Percentiles rank a stretch among this genome's conserved stretches.
These are phyloP conservation scores for Volvox africanus DNA, from an alignment of 139 green algal genomes.

Conservation along the genomic window DNA sequence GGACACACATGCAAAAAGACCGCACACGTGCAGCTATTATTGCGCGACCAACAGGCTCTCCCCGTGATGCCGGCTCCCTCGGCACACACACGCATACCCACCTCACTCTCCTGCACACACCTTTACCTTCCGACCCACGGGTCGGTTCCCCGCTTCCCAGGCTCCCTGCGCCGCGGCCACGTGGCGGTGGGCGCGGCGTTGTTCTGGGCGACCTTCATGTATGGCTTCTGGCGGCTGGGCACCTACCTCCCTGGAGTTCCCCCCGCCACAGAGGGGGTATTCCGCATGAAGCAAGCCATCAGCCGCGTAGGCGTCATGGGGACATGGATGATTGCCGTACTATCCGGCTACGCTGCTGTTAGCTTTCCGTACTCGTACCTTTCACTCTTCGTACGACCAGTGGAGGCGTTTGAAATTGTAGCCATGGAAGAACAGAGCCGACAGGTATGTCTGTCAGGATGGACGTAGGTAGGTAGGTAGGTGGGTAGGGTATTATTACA, in stretches of 20 bases:
- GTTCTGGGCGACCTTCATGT: constrained; percentile 67
- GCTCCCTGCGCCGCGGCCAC: constrained; percentile 33
- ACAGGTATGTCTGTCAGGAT: constrained; percentile 60
- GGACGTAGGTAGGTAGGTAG: too few species aligned
- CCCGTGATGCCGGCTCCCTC: too few species aligned
- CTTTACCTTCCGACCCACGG: background rate
- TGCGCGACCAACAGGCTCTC: too few species aligned
- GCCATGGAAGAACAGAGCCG: constrained; percentile 86
- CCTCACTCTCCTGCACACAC: background rate
- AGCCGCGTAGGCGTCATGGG: constrained; percentile 91
- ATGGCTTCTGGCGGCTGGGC: constrained; percentile 84
- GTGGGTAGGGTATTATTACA: too few species aligned
- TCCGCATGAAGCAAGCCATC: constrained; percentile 71
- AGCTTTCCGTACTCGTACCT: constrained; percentile 95
- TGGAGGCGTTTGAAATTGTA: constrained; percentile 81
- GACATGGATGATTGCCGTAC: constrained; percentile 91
- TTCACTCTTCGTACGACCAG: constrained; percentile 88
- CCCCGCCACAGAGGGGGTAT: constrained; percentile 31
- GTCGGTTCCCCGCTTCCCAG: background rate
- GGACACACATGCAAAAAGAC: too few species aligned
- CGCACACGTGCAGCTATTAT: too few species aligned
- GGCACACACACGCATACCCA: too few species aligned
- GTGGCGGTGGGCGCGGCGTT: constrained; percentile 43
- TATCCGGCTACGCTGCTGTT: constrained; percentile 93
- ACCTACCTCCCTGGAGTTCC: constrained; percentile 75